A percentile compares a stretch with the other conserved stretches of the same genome.
Evolutionary conservation across 2,329 filamentous ascomycete species (phyloP).

Genomic region (Fusarium oxysporum): DNA sequence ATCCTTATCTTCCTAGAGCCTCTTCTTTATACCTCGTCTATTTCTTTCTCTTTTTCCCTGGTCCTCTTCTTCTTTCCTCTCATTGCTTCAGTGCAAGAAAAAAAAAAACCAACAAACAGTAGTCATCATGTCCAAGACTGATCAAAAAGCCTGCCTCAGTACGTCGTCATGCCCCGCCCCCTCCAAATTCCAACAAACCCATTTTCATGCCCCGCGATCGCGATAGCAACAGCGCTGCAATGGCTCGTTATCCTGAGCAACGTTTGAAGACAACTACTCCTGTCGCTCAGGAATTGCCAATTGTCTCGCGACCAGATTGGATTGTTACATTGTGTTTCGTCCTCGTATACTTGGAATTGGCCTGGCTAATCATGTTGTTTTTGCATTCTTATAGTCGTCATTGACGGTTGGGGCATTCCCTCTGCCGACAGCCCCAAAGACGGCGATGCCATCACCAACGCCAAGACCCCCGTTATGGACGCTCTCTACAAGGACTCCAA

Average conservation of each 20-base stretch:
- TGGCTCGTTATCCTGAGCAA: slow-evolving; percentile 30
- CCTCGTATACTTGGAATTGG: slow-evolving; percentile 67
- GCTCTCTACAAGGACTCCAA: slow-evolving; percentile 83
- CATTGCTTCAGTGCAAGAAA: slow-evolving; percentile 26
- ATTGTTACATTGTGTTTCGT: slow-evolving; percentile 63
- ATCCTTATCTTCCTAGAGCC: slow-evolving; percentile 29
- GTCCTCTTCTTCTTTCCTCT: slow-evolving; percentile 21
- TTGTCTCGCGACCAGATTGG: slow-evolving; percentile 47
- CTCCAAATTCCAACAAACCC: slow-evolving; percentile 40
- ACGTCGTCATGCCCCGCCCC: slow-evolving; percentile 54
- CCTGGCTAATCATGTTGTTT: slow-evolving; percentile 69
- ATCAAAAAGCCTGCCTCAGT: slow-evolving; percentile 72
- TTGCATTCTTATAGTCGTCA: slow-evolving; percentile 80
- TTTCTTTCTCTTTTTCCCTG: slow-evolving; percentile 15
- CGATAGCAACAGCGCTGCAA: slow-evolving; percentile 25
- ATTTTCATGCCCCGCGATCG: slow-evolving; percentile 39
- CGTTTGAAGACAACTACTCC: slow-evolving; percentile 40
- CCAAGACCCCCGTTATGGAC: slow-evolving; percentile 95
- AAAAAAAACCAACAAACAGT: slow-evolving; percentile 20
- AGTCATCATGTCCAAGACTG: slow-evolving; percentile 63
- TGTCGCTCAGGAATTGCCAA: slow-evolving; percentile 17
- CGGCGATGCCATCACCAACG: slow-evolving; percentile 95
- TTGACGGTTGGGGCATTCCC: slow-evolving; percentile 97
- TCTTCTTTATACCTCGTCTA: slow-evolving; percentile 30
- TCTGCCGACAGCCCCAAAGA: slow-evolving; percentile 82